These are phyloP conservation scores for Mimosa pudica DNA, from an alignment of 306 rosid species.

Conservation along the genomic window DNA sequence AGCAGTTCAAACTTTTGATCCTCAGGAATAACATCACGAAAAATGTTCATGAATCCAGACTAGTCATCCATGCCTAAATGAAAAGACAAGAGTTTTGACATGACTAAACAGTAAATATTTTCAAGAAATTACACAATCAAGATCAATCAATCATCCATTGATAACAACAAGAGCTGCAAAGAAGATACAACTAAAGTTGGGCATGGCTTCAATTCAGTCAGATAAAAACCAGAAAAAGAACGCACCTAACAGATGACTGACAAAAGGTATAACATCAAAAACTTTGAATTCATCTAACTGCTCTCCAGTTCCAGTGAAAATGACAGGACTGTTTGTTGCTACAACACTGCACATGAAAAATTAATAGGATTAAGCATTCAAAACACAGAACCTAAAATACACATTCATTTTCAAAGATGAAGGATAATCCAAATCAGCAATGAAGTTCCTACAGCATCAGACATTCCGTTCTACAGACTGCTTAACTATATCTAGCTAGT, in stretches of 20 bases:
- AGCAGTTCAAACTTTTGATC: constrained; percentile 86
- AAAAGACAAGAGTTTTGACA: constrained; percentile 29
- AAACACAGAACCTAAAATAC: not conserved
- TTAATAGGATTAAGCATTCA: constrained; percentile 25
- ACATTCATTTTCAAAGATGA: constrained; percentile 13
- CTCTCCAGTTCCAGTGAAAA: constrained; percentile 79
- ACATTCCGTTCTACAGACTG: not conserved
- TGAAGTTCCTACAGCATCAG: constrained; percentile 15
- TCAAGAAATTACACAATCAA: constrained; percentile 9
- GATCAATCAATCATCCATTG: not conserved
- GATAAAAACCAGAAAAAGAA: not conserved
- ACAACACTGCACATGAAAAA: constrained; percentile 61
- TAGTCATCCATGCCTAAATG: constrained; percentile 78
- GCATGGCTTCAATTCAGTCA: not conserved
- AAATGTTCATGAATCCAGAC: constrained; percentile 86
- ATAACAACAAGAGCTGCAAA: not conserved
- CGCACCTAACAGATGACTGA: constrained; percentile 78
- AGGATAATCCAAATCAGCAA: constrained; percentile 14
- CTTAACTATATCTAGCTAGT: not conserved
- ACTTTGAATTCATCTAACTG: constrained; percentile 86
- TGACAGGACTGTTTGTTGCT: constrained; percentile 83
- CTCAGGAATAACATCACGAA: constrained; percentile 87
- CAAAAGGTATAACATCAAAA: constrained; percentile 83
- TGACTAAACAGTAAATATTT: constrained; percentile 13
- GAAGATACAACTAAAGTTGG: not conserved